Percentiles rank a stretch among this genome's conserved stretches.
Evolutionary conservation across 208 protist species (phyloP).

Genomic region (Jaenimonas drosophilae): DNA sequence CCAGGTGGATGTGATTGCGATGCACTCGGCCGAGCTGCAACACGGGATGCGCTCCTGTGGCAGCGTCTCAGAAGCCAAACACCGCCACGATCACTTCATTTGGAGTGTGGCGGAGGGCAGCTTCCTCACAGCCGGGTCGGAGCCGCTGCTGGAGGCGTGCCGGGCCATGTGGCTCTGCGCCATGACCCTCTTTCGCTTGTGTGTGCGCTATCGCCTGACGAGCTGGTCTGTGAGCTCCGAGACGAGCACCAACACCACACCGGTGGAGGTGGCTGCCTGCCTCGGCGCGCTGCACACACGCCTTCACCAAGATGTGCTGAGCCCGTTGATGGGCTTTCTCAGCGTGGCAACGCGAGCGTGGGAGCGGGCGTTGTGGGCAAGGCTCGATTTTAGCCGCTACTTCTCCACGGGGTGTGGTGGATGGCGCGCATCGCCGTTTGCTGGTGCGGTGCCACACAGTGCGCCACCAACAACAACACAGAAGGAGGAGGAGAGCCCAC

Average conservation of each 20-base stretch:
- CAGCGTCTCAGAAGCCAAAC: slow-evolving; percentile 67
- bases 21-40: slow-evolving; percentile 27
- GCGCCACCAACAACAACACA: not conserved
- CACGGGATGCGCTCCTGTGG: slow-evolving; percentile 22
- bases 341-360: slow-evolving; percentile 25
- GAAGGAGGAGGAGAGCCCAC: not conserved
- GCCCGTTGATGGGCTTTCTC: slow-evolving; percentile 50
- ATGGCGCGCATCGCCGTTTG: not conserved
- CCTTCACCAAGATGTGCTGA: slow-evolving; percentile 53
- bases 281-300: slow-evolving; percentile 52
- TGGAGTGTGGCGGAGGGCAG: slow-evolving; percentile 61
- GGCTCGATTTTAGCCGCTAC: slow-evolving; percentile 75
- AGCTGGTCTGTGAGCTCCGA: not conserved
- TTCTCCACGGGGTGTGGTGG: slow-evolving; percentile 12
- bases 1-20: slow-evolving; percentile 68
- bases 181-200: not conserved
- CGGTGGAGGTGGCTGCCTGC: slow-evolving; percentile 57
- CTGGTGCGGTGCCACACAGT: not conserved
- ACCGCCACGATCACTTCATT: slow-evolving; percentile 59
- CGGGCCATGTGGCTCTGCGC: slow-evolving; percentile 8
- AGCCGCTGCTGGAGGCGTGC: slow-evolving; percentile 32
- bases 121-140: slow-evolving; percentile 49
- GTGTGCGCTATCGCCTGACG: not conserved
- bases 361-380: slow-evolving; percentile 63
- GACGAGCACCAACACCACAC: slow-evolving; percentile 26